Evolutionary conservation across 2,329 filamentous ascomycete genomes (phyloP), one percentile per base, ranked within the genome.

Genomic region (Beauveria bassiana): DNA sequence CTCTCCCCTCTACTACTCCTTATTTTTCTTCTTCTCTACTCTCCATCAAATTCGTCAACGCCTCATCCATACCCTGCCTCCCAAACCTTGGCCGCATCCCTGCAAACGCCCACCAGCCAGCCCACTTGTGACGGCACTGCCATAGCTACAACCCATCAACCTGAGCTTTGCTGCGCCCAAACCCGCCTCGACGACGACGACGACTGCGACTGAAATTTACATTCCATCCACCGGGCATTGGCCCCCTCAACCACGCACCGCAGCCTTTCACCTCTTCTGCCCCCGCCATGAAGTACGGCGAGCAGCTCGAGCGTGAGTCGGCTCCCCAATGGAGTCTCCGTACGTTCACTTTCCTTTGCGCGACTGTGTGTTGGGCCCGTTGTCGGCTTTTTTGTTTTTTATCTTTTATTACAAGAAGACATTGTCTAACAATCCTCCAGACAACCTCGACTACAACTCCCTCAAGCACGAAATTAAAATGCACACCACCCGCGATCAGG

Each of bases 361-460:
- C 34, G 34, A 38, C 34, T 38, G 34, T 38, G 34, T 38, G 34
- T 38, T 38, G 12, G 34, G 12, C 34, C 34, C 5, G 34, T 38
- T 38, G 34, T 12, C 34, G 5, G 34, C 12, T 6, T 14, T 34
- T 38, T 14, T 2, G 1, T 34, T 12, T 34, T 34, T 14, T 5
- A 5, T 5, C 14, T 14, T 34, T 34, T 12, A 12, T 34, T 10
- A 34, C 28, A 34, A 34, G 3, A 12, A 38, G 34, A 38, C 5
- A 14, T 5, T 5, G 12, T 55, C 52, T 61, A 34, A 51, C 31
- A 24, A 24, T 16, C 3, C 6, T 42, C 7, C 49, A 91, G 88
- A 93, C 72, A 95, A 96, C 74, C 86, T 96, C 74, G 91, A 95
- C 73, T 96, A 96, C 79, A 91, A 93, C 72, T 89, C 89, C 54